Conservation (phyloP, 2,329 filamentous ascomycete genomes). For the Pezicula carpinea region DNA sequence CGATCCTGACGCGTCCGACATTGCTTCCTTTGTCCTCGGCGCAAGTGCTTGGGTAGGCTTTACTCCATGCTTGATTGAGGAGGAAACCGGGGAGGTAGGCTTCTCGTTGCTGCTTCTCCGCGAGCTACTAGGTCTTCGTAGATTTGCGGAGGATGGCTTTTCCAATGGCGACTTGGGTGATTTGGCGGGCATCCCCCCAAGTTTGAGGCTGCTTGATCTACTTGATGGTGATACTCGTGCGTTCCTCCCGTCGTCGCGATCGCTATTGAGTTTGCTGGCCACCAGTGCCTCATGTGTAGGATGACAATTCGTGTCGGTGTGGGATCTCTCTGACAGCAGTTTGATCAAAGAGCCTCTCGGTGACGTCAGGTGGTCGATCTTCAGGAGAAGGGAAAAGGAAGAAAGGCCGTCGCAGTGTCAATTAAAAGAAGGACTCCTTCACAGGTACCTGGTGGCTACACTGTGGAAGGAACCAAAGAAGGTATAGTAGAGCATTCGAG, state of each 20-base stretch:
- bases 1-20: conserved; percentile 20
- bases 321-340: neutral
- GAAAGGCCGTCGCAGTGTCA: neutral
- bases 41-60: conserved; percentile 11
- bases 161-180: conserved; percentile 28
- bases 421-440: neutral
- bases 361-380: neutral
- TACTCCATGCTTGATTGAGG: conserved; percentile 22
- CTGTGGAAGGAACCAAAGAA: neutral
- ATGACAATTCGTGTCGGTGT: neutral
- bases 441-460: neutral
- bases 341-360: neutral
- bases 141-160: conserved; percentile 23
- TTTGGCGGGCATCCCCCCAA: conserved; percentile 23
- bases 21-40: conserved; percentile 17
- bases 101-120: conserved; percentile 24
- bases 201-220: conserved; percentile 8
- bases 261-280: neutral
- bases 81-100: conserved; percentile 13
- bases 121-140: conserved; percentile 16
- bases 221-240: conserved; percentile 8
- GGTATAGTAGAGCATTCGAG: neutral
- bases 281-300: conserved; percentile 5
- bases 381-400: conserved; percentile 3
- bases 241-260: conserved; percentile 2